Evolutionary conservation across 139 green algal species (phyloP).

Genomic region (Chlorella sp.): DNA sequence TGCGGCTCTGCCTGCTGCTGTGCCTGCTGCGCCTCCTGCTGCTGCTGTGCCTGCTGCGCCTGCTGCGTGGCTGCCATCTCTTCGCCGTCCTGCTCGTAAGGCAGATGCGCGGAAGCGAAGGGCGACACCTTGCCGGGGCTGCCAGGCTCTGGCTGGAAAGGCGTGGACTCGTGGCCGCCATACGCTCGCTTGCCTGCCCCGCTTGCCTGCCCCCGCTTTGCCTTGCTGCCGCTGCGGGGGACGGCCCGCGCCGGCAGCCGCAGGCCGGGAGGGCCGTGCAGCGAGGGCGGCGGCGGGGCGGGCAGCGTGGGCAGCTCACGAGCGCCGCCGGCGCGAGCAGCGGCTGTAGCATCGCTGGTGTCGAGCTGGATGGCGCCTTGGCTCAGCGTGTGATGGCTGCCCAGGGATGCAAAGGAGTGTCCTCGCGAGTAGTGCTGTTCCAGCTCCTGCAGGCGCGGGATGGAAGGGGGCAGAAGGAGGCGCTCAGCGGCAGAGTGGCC

Average conservation of each 20-base stretch:
- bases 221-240: background rate
- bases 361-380: background rate
- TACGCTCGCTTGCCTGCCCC: too few relatives aligned
- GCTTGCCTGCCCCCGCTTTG: background rate
- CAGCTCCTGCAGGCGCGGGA: background rate
- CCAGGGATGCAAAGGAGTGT: background rate
- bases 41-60: background rate
- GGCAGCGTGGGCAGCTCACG: background rate
- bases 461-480: background rate
- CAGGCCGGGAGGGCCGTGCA: background rate
- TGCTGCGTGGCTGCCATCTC: background rate
- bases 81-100: background rate
- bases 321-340: background rate
- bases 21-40: background rate
- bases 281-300: background rate
- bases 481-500: too few relatives aligned
- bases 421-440: background rate
- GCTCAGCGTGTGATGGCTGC: background rate
- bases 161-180: too few relatives aligned
- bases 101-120: background rate
- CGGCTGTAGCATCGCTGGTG: background rate
- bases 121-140: too few relatives aligned
- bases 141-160: too few relatives aligned
- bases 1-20: background rate
- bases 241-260: background rate